These are phyloP conservation scores for Diophrys appendiculata DNA, from an alignment of 73 alveolate species.

Conservation along the genomic window DNA sequence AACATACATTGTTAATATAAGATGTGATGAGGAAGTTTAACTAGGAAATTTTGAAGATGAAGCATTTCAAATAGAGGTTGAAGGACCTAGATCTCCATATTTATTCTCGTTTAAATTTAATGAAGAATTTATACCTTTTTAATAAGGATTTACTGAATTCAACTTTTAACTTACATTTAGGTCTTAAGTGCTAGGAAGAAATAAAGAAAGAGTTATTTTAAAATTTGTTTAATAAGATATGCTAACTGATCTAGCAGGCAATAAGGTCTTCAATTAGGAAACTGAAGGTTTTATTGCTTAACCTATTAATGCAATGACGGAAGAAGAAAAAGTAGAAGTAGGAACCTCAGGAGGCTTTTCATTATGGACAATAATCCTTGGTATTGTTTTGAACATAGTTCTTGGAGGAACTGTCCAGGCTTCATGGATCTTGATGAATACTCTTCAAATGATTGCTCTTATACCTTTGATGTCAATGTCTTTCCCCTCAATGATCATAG, in stretches of 20 bases:
- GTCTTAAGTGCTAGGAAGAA: background rate
- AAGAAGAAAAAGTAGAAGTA: background rate
- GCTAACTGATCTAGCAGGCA: background rate
- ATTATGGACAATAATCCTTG: background rate
- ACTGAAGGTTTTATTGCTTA: background rate
- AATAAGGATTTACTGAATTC: too few species aligned
- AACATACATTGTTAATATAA: background rate
- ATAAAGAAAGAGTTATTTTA: background rate
- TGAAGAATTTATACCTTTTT: background rate
- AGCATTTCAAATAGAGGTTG: background rate
- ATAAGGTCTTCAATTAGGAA: too few species aligned
- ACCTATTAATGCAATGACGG: background rate
- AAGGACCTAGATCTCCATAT: background rate
- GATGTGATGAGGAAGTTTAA: background rate
- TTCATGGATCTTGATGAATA: constrained; percentile 14
- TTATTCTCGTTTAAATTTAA: too few species aligned
- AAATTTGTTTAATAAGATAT: too few species aligned
- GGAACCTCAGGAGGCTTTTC: background rate
- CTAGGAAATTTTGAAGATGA: background rate
- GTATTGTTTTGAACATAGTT: constrained; percentile 1
- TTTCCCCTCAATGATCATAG: constrained; percentile 10
- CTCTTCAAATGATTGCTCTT: constrained; percentile 12
- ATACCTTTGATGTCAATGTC: constrained; percentile 7
- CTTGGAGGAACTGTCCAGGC: constrained; percentile 24
- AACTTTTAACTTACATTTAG: background rate